Conservation (phyloP, 108 stramenopile genomes). For the Pseudonitzschia delicatissima region DNA sequence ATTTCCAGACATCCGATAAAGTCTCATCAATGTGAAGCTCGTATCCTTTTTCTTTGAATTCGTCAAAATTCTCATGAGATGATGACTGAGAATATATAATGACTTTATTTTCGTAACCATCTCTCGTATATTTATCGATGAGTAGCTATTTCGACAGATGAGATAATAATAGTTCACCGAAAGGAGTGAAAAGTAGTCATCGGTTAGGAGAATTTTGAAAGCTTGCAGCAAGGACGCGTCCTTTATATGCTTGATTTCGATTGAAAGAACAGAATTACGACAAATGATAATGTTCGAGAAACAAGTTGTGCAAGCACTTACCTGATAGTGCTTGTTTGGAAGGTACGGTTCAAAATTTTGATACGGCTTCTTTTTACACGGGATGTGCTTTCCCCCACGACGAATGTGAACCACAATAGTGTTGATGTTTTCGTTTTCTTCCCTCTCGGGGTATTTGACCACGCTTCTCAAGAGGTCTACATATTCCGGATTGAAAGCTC, state of each 20-base stretch:
- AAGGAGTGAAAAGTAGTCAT: too few species aligned
- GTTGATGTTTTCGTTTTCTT: neutral
- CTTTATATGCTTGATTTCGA: too few species aligned
- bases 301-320: too few species aligned
- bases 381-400: constrained; percentile 26
- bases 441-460: constrained; percentile 3
- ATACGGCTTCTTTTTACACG: constrained; percentile 8
- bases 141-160: neutral
- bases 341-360: constrained; percentile 24
- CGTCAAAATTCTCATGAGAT: constrained; percentile 22
- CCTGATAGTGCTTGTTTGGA: constrained; percentile 36
- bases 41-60: constrained; percentile 26
- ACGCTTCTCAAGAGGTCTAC: constrained; percentile 10
- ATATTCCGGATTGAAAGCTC: constrained; percentile 29
- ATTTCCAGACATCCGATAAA: constrained; percentile 27
- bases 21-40: constrained; percentile 22
- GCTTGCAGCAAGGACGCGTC: too few species aligned
- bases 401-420: constrained; percentile 39
- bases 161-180: too few species aligned
- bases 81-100: constrained; percentile 16
- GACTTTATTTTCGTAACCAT: constrained; percentile 9
- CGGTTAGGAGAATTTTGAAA: too few species aligned
- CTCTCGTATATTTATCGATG: constrained; percentile 17
- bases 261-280: too few species aligned
- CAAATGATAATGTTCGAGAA: too few species aligned